These are phyloP conservation scores for Amauroascus niger DNA, from an alignment of 2,329 filamentous ascomycete species.

Conservation along the genomic window DNA sequence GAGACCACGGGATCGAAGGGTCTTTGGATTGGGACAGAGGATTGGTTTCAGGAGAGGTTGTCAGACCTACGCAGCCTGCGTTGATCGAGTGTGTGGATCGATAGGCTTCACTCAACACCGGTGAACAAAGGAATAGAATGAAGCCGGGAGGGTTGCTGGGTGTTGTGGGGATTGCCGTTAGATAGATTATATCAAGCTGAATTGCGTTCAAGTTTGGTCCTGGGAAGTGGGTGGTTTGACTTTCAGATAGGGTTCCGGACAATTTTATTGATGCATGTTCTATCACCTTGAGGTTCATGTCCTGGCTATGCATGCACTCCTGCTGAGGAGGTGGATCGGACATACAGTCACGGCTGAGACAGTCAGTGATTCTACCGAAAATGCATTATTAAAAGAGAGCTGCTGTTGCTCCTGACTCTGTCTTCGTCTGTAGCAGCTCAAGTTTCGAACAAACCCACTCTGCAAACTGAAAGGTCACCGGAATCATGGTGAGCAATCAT, in stretches of 20 bases:
- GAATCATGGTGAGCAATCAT: conserved; percentile 1
- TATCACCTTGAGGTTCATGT: not conserved
- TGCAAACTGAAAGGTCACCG: not conserved
- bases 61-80: too few relatives aligned
- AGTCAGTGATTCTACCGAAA: not conserved
- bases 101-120: too few relatives aligned
- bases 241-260: not conserved
- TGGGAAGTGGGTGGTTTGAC: not conserved
- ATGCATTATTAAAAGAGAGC: not conserved
- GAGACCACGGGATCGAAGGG: too few relatives aligned
- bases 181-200: too few relatives aligned
- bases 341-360: not conserved
- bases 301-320: not conserved
- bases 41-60: too few relatives aligned
- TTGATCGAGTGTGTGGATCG: too few relatives aligned
- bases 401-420: not conserved
- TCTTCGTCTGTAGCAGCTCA: not conserved
- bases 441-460: not conserved
- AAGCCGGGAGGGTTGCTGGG: too few relatives aligned
- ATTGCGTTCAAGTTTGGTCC: not conserved
- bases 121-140: too few relatives aligned
- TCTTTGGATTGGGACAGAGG: too few relatives aligned
- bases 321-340: not conserved
- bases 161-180: too few relatives aligned
- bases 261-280: too few relatives aligned